Base-by-base conservation (phyloP, 2,329 filamentous ascomycete species). In the Sarocladiaceae sp. region DNA sequence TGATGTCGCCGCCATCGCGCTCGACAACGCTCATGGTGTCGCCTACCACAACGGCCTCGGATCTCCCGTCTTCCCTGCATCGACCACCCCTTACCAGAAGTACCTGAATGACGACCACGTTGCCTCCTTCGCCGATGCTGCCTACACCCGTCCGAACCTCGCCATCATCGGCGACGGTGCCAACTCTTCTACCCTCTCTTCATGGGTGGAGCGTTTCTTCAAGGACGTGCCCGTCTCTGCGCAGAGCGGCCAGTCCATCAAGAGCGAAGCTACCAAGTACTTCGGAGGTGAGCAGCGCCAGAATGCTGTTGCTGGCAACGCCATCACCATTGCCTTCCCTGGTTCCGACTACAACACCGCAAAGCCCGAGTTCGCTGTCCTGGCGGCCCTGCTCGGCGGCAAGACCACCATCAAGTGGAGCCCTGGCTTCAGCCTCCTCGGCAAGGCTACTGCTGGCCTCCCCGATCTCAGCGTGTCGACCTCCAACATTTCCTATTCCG, bases 121-220 rank as follows among this genome's bases (percentile, higher is more conserved):
- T 53, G 78, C 82, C 51, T 75, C 78, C 53, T 98, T 84, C 61
- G 84, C 90, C 60, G 73, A 80, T 51, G 74, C 79, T 49, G 90
- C 85, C 57, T 98, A 93, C 68, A 76, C 82, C 57, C 95, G 94
- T 76, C 72, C 83, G 59, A 96, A 95, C 69, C 84, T 98, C 56
- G 88, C 91, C 50, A 73, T 98, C 51, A 83, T 97, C 53, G 88
- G 87, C 58, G 94, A 95, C 58, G 93, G 93, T 53, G 84, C 89
- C 52, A 82, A 83, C 54, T 75, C 88, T 54, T 71, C 75, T 47
- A 81, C 86, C 51, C 73, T 97, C 53, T 77, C 78, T 59, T 94
- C 93, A 72, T 97, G 91, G 90, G 83, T 94, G 51, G 80, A 82
- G 60, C 82, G 95, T 63, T 96, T 96, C 78, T 97, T 98, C 76